Percentiles rank a stretch among this genome's conserved stretches.
Conservation (phyloP, 2,329 filamentous ascomycete species). For the Fusarium sp. region DNA sequence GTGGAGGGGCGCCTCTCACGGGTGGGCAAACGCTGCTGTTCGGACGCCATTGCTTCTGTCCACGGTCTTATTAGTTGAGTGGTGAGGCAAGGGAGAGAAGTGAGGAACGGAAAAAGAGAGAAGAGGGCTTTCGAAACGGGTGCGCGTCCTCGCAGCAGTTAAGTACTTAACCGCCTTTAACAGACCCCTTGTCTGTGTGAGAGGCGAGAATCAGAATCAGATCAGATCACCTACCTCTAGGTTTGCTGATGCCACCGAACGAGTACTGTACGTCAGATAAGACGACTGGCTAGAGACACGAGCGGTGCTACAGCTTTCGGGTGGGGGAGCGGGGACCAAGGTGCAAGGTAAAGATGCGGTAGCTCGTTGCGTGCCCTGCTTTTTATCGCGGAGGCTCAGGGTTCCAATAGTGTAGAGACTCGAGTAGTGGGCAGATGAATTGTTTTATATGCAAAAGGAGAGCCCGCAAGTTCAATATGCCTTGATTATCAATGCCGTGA, state of each 20-base stretch:
- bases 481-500: background rate
- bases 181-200: slow-evolving; percentile 32
- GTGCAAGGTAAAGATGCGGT: slow-evolving; percentile 46
- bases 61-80: slow-evolving; percentile 37
- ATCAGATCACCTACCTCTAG: slow-evolving; percentile 48
- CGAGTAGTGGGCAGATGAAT: background rate
- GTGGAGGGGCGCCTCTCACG: slow-evolving; percentile 86
- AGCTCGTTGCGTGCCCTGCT: slow-evolving; percentile 40
- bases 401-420: slow-evolving; percentile 26
- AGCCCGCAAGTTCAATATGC: background rate
- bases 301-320: slow-evolving; percentile 41
- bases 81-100: slow-evolving; percentile 8
- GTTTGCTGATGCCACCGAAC: slow-evolving; percentile 42
- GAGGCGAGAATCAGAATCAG: slow-evolving; percentile 49
- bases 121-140: slow-evolving; percentile 17
- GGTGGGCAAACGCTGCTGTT: slow-evolving; percentile 59
- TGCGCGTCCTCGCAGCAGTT: slow-evolving; percentile 31
- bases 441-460: background rate
- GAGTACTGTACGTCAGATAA: slow-evolving; percentile 49
- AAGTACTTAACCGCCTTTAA: slow-evolving; percentile 36
- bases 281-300: slow-evolving; percentile 44
- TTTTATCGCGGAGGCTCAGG: slow-evolving; percentile 22
- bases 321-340: slow-evolving; percentile 48
- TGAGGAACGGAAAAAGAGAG: slow-evolving; percentile 18
- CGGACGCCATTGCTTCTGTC: slow-evolving; percentile 52